Conservation (phyloP, 2,329 filamentous ascomycete species). For the Fusarium ramigenum region DNA sequence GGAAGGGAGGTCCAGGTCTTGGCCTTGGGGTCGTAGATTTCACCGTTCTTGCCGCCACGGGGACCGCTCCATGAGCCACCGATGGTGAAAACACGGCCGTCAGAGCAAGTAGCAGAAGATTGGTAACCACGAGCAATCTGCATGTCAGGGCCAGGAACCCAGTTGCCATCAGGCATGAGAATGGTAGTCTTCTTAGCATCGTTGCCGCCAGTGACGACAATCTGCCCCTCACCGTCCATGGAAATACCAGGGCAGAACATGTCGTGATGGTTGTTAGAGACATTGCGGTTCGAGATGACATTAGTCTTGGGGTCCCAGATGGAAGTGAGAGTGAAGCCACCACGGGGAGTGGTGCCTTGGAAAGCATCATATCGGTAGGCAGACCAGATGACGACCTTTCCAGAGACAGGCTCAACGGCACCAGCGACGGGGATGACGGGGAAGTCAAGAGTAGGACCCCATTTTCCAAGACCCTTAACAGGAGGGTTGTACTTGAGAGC, state of each 20-base stretch:
- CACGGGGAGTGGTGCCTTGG: conserved; percentile 21
- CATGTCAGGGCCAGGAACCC: conserved; percentile 30
- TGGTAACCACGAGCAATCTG: conserved; percentile 30
- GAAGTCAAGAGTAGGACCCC: conserved; percentile 34
- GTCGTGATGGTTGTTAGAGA: conserved; percentile 58
- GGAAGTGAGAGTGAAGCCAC: conserved; percentile 31
- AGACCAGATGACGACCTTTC: conserved; percentile 34
- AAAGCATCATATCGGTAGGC: conserved; percentile 32
- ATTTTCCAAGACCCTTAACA: conserved; percentile 19
- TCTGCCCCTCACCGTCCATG: conserved; percentile 57
- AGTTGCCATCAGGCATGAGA: conserved; percentile 47
- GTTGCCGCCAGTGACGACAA: conserved; percentile 65
- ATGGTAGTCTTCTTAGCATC: conserved; percentile 59
- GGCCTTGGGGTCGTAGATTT: conserved; percentile 28
- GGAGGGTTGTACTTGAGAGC: conserved; percentile 27
- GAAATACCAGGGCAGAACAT: conserved; percentile 68
- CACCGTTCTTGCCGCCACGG: conserved; percentile 27
- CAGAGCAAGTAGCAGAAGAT: conserved; percentile 27
- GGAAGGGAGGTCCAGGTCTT: conserved; percentile 22
- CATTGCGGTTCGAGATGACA: conserved; percentile 22
- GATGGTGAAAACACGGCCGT: conserved; percentile 33
- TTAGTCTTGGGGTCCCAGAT: conserved; percentile 31
- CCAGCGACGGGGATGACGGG: conserved; percentile 33
- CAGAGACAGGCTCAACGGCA: conserved; percentile 29
- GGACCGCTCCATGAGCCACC: conserved; percentile 35